Percentiles rank a stretch among this genome's conserved stretches.
Evolutionary conservation across 805 yeast species (phyloP).

Genomic region (Candida chauliodis): DNA sequence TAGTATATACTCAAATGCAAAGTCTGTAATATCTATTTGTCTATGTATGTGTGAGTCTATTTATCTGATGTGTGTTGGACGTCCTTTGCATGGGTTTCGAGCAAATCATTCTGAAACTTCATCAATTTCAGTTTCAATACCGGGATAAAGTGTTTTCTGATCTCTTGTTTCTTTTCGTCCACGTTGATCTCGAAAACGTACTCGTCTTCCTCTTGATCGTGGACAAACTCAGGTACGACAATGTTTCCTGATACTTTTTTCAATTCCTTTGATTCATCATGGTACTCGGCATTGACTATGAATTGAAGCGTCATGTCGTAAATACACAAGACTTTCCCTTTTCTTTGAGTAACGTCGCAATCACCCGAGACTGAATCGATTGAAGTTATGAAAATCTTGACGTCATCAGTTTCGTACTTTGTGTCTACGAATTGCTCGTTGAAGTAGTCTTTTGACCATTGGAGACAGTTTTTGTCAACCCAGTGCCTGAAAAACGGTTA

Average conservation of each 20-base stretch:
- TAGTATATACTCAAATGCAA: no score
- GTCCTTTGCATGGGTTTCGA: slow-evolving; percentile 58
- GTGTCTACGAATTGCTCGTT: slow-evolving; percentile 33
- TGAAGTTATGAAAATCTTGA: slow-evolving; percentile 28
- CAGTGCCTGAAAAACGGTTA: slow-evolving; percentile 50
- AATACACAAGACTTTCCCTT: slow-evolving; percentile 74
- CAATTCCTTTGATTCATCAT: slow-evolving; percentile 22
- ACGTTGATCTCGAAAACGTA: slow-evolving; percentile 48
- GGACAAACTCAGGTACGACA: slow-evolving; percentile 64
- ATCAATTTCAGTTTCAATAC: slow-evolving; percentile 43
- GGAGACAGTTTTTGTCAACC: slow-evolving; percentile 66
- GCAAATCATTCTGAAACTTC: slow-evolving; percentile 61
- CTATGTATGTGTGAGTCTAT: slow-evolving; percentile 8
- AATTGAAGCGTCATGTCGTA: slow-evolving; percentile 61
- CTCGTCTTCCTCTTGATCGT: slow-evolving; percentile 70
- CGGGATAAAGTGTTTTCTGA: slow-evolving; percentile 53
- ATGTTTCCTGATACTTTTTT: slow-evolving; percentile 39
- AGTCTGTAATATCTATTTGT: slow-evolving; percentile 13
- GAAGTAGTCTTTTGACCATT: slow-evolving; percentile 58
- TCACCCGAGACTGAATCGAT: slow-evolving; percentile 57
- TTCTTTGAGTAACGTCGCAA: slow-evolving; percentile 80
- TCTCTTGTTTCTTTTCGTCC: slow-evolving; percentile 34
- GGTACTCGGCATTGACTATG: slow-evolving; percentile 35
- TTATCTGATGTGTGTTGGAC: slow-evolving; percentile 48
- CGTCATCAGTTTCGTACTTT: slow-evolving; percentile 21